Evolutionary conservation across 805 yeast genomes (phyloP).

Genomic region (Cyberlindnera xishuangbannaensis): DNA sequence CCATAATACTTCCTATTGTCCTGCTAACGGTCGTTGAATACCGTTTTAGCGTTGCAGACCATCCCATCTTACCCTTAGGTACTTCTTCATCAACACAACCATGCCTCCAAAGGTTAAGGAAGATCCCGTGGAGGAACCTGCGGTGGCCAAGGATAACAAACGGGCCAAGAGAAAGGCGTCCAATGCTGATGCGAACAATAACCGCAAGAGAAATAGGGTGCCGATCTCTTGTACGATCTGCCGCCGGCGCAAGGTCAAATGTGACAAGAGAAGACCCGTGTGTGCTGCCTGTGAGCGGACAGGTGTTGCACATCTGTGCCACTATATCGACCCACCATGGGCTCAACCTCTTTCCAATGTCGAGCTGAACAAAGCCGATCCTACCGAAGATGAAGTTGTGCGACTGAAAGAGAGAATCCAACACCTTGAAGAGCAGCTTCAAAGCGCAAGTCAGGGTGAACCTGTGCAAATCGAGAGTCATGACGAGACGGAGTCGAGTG

Average conservation of each 20-base stretch:
- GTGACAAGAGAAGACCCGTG: constrained; percentile 47
- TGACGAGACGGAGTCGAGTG: constrained; percentile 2
- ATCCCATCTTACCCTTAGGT: too few relatives aligned
- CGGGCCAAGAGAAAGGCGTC: constrained; percentile 3
- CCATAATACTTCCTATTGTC: too few relatives aligned
- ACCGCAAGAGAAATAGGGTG: constrained; percentile 46
- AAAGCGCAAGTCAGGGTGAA: constrained; percentile 1
- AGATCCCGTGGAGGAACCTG: too few relatives aligned
- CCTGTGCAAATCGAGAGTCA: background rate
- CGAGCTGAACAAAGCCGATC: constrained; percentile 40
- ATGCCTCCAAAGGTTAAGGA: too few relatives aligned
- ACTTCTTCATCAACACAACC: too few relatives aligned
- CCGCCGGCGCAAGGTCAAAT: constrained; percentile 44
- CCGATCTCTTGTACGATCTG: constrained; percentile 44
- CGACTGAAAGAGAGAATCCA: constrained; percentile 53
- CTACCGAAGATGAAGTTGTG: constrained; percentile 42
- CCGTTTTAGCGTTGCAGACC: too few relatives aligned
- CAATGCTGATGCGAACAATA: too few relatives aligned
- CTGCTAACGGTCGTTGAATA: too few relatives aligned
- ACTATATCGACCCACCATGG: constrained; percentile 56
- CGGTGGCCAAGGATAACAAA: constrained; percentile 5
- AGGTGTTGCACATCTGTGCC: constrained; percentile 53
- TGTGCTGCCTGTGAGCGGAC: constrained; percentile 52
- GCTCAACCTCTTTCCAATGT: constrained; percentile 40
- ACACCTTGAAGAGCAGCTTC: constrained; percentile 33